Evolutionary conservation across 2,329 filamentous ascomycete species (phyloP).

Genomic region (Fusarium sp.): DNA sequence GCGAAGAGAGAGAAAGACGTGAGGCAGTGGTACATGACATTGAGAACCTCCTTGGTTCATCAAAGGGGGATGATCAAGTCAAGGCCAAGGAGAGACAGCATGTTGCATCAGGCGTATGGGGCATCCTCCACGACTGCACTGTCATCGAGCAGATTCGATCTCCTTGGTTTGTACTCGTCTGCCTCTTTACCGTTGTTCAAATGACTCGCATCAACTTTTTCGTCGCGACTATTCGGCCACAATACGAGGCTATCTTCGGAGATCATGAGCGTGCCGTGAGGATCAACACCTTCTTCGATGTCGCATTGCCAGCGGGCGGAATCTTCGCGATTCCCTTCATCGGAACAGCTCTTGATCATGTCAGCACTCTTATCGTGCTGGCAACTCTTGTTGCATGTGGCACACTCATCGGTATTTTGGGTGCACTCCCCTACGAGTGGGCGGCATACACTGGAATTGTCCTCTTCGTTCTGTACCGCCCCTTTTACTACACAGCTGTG

Average conservation of each 20-base stretch:
- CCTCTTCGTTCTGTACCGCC: constrained; percentile 87
- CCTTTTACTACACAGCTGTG: constrained; percentile 91
- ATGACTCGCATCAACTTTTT: constrained; percentile 93
- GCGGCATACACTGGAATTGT: constrained; percentile 81
- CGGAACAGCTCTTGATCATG: constrained; percentile 81
- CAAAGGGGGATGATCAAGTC: constrained; percentile 71
- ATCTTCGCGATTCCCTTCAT: constrained; percentile 90
- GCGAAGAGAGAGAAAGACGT: constrained; percentile 70
- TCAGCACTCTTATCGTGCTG: constrained; percentile 79
- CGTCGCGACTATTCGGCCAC: constrained; percentile 85
- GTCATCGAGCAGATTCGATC: constrained; percentile 80
- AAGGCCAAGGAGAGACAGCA: constrained; percentile 78
- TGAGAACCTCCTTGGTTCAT: constrained; percentile 77
- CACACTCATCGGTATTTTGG: constrained; percentile 81
- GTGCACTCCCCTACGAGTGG: constrained; percentile 76
- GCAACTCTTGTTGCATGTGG: constrained; percentile 76
- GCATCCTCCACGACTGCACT: constrained; percentile 80
- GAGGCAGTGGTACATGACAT: constrained; percentile 78
- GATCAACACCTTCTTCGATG: constrained; percentile 88
- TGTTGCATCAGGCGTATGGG: constrained; percentile 83
- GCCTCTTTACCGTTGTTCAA: constrained; percentile 81
- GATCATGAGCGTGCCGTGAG: constrained; percentile 71
- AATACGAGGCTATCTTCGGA: constrained; percentile 82
- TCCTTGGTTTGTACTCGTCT: constrained; percentile 88
- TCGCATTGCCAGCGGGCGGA: constrained; percentile 82